A percentile compares a stretch with the other conserved stretches of the same genome.
phyloP scores from a whole-genome alignment of 805 yeast genomes.

The Wickerhamomyces queroliae region DNA sequence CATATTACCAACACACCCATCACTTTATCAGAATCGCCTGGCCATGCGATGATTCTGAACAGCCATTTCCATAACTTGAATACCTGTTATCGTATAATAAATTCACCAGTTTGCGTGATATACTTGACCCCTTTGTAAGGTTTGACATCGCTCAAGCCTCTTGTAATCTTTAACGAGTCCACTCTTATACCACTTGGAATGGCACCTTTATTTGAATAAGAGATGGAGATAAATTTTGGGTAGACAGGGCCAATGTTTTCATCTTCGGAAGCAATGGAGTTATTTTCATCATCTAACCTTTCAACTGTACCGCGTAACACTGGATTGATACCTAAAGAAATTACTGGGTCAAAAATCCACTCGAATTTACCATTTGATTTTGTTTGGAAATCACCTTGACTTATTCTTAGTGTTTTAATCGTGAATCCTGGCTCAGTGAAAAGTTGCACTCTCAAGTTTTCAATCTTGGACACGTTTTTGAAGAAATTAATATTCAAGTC shows the following conservation, averaged over 20 bases:
- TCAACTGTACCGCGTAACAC: conserved; percentile 56
- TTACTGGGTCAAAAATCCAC: conserved; percentile 61
- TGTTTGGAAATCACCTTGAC: conserved; percentile 72
- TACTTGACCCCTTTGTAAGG: conserved; percentile 94
- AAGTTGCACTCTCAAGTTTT: conserved; percentile 39
- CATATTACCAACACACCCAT: conserved; percentile 16
- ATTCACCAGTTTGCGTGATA: conserved; percentile 57
- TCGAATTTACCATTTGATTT: conserved; percentile 47
- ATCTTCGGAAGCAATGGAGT: conserved; percentile 3
- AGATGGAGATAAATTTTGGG: conserved; percentile 42
- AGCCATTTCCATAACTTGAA: neutral
- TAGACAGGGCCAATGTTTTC: conserved; percentile 10
- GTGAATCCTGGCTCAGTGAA: conserved; percentile 22
- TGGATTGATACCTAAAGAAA: conserved; percentile 62
- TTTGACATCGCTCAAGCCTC: conserved; percentile 59
- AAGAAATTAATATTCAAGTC: conserved; percentile 28
- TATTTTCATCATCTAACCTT: conserved; percentile 13
- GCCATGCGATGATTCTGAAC: conserved; percentile 16
- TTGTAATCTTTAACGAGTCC: conserved; percentile 51
- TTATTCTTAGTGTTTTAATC: conserved; percentile 54
- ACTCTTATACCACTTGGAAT: conserved; percentile 75
- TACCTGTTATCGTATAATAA: conserved; percentile 17
- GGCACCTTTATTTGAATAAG: conserved; percentile 58
- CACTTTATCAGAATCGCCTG: conserved; percentile 15
- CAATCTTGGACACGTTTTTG: conserved; percentile 39